A percentile compares a stretch with the other conserved stretches of the same genome.
Evolutionary conservation across 192 early-diverging fungal species (phyloP).

Genomic region (Backusella australiensis): DNA sequence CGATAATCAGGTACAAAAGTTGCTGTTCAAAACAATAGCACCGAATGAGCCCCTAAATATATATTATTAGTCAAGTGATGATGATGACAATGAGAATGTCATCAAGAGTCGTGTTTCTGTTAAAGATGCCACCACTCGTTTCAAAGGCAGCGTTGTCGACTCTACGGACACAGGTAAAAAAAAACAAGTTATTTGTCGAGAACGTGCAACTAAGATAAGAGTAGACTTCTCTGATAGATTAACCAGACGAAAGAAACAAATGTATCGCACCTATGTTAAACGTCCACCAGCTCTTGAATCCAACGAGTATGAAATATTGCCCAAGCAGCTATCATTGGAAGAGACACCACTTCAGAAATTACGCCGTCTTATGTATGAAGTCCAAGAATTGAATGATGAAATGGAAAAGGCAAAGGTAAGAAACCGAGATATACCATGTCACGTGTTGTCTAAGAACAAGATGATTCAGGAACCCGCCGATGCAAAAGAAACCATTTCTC

Average conservation of each 20-base stretch:
- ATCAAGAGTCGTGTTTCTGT: conserved; percentile 50
- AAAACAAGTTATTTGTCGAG: not conserved
- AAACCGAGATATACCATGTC: not conserved
- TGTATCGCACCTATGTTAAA: conserved; percentile 55
- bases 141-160: conserved; percentile 53
- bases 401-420: conserved; percentile 55
- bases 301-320: conserved; percentile 52
- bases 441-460: too few relatives aligned
- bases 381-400: conserved; percentile 76
- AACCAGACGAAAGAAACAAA: conserved; percentile 55
- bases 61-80: conserved; percentile 16
- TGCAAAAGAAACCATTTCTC: conserved; percentile 40
- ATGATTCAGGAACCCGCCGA: conserved; percentile 5
- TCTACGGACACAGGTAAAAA: conserved; percentile 50
- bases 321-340: conserved; percentile 45
- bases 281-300: conserved; percentile 48
- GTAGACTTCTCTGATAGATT: conserved; percentile 57
- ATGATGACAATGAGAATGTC: conserved; percentile 63
- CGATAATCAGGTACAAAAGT: conserved; percentile 31
- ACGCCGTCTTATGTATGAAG: conserved; percentile 77
- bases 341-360: conserved; percentile 78
- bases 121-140: conserved; percentile 53
- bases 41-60: too few relatives aligned
- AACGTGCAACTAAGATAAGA: not conserved
- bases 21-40: too few relatives aligned